Evolutionary conservation across 2,329 filamentous ascomycete genomes (phyloP), one percentile per base, ranked within the genome.

Genomic region (Aspergillus intermedius): DNA sequence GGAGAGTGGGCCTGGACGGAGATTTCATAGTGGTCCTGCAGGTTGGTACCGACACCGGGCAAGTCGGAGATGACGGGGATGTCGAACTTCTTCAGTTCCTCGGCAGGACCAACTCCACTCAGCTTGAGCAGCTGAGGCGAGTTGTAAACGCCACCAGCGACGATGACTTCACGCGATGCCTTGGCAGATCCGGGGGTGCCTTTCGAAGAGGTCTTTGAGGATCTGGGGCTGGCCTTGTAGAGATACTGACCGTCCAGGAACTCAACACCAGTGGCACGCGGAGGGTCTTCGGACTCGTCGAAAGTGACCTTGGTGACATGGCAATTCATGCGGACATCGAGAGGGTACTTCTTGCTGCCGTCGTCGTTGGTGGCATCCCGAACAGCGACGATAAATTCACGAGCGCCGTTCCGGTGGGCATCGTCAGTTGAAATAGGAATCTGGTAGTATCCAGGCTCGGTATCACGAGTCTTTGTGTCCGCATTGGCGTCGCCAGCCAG

Each of bases 51-150:
- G 3, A 87, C 82, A 41, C 83, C 80, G 1, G 78, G 77, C 0
- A 80, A 77, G 52, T 84, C 74, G 3, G 75, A 70, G 15, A 83
- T 54, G 0, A 79, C 66, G 2, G 71, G 59, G 53, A 86, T 84
- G n/a, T 70, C 65, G 58, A 79, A 74, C 46, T 71, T 68, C 17
- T 72, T 53, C 5, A 87, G 74, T 54, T 82, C 76, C 0, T 68
- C 60, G 9, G 64, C 58, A 0, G 81, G 80, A 0, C 83, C 83
- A 30, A 86, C 74, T n/a, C 83, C 83, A 45, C 74, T 79, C 1
- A 85, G 75, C 67, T 83, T 80, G 10, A 87, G 77, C 2, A 87
- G 66, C 62, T 86, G 82, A 5, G 82, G 81, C 1, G 77, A 77
- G 66, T 85, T 82, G 65, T 79, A 85, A 1, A 79, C 75, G 15